phyloP scores from a whole-genome alignment of 139 green algal species.

The Closterium sp. region DNA sequence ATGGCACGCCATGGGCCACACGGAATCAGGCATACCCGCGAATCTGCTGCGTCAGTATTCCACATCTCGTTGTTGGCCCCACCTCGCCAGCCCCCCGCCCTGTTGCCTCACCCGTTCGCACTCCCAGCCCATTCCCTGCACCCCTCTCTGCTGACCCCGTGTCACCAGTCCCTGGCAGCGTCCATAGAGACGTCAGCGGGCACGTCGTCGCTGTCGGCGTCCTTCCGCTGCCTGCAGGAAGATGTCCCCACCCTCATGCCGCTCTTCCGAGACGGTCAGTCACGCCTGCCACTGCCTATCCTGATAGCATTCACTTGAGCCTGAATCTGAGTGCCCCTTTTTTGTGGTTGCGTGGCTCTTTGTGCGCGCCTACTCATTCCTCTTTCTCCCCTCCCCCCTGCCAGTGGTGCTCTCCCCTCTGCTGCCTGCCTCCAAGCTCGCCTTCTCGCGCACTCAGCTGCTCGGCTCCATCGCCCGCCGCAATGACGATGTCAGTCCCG shows the following conservation, averaged over 20 bases:
- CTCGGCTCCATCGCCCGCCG: slow-evolving; percentile 26
- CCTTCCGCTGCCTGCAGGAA: slow-evolving; percentile 43
- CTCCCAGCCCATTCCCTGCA: background rate
- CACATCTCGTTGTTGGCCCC: too few species aligned
- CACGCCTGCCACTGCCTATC: background rate
- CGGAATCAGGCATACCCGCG: too few species aligned
- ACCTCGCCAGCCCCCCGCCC: background rate
- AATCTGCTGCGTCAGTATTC: too few species aligned
- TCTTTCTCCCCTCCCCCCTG: background rate
- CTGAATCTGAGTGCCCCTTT: too few species aligned
- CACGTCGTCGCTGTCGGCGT: slow-evolving; percentile 1
- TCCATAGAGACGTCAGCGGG: slow-evolving; percentile 31
- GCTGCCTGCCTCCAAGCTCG: slow-evolving; percentile 38
- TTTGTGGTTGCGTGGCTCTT: too few species aligned
- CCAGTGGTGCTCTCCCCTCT: slow-evolving; percentile 26
- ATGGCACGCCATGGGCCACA: too few species aligned
- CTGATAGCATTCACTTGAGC: too few species aligned
- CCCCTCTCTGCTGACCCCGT: background rate
- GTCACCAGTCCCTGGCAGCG: slow-evolving; percentile 36
- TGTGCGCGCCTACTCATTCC: background rate
- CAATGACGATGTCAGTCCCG: slow-evolving; percentile 34
- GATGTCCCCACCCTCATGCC: slow-evolving; percentile 31
- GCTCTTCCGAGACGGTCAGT: slow-evolving; percentile 44
- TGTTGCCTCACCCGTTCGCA: background rate
- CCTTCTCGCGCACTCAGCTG: slow-evolving; percentile 3